Evolutionary conservation across 2,329 filamentous ascomycete species (phyloP).

Genomic region (Meredithiella fracta): DNA sequence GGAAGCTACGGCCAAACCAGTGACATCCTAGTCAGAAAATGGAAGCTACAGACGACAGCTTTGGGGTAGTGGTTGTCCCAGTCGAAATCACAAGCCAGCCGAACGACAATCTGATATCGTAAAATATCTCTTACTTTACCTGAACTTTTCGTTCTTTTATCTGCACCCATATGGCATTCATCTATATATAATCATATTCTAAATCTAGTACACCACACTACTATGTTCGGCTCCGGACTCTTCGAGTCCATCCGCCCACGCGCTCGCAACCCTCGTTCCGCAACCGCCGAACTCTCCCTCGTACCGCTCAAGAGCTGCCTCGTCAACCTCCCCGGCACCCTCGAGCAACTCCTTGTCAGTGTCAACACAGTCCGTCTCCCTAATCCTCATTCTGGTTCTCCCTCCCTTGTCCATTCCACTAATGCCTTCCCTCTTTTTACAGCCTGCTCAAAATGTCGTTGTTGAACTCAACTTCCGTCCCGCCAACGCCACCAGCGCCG

Average conservation of each 20-base stretch:
- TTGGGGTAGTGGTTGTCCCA: background rate
- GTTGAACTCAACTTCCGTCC: slow-evolving; percentile 69
- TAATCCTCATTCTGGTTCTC: background rate
- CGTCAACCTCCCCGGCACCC: slow-evolving; percentile 72
- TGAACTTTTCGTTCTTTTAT: background rate
- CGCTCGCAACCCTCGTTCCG: slow-evolving; percentile 39
- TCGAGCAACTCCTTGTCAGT: slow-evolving; percentile 74
- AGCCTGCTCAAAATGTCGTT: slow-evolving; percentile 91
- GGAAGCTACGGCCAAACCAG: background rate
- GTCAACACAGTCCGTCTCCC: slow-evolving; percentile 59
- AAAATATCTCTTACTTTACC: background rate
- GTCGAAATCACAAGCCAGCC: background rate
- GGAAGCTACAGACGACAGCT: background rate
- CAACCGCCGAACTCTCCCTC: slow-evolving; percentile 68
- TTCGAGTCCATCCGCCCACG: slow-evolving; percentile 14
- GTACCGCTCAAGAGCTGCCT: slow-evolving; percentile 86
- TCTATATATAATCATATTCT: background rate
- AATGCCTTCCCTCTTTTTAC: slow-evolving; percentile 16
- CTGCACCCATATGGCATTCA: background rate
- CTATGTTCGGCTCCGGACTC: slow-evolving; percentile 11
- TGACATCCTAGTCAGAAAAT: background rate
- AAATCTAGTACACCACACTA: background rate
- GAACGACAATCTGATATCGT: background rate
- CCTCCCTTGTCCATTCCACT: background rate
- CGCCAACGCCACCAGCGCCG: slow-evolving; percentile 25